Base-by-base conservation (phyloP, 805 yeast genomes). In the Candida maris region DNA sequence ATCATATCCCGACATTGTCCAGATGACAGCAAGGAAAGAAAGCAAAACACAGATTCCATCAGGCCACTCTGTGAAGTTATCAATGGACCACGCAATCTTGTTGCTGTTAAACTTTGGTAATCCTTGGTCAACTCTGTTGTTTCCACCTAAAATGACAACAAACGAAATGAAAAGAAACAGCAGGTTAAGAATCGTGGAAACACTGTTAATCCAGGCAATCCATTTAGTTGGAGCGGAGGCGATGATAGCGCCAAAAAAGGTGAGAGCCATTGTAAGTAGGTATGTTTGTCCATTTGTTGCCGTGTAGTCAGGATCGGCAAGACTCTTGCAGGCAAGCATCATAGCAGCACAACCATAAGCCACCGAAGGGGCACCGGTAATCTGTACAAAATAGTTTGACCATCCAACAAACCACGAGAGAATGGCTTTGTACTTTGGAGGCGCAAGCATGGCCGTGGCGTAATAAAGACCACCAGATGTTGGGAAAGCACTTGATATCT, bases 1-100 rank as follows among this genome's bases (percentile, higher is more conserved):
- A 52, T 81, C 86, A 52, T 77, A 81, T 12, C 85, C 86, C 36
- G 81, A 71, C 85, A 80, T 79, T 30, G 81, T 74, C 81, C 81
- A 76, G 41, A 75, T 73, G 31, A 71, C 78, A 19, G 81, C 76
- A 46, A 75, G 52, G 57, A 76, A 76, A 5, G 75, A 65, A 67
- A 75, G 65, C 39, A 78, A 55, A 52, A 75, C 64, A 19, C 79
- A 70, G 34, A 77, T 65, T 37, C 85, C 85, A 30, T 65, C 62
- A 12, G 82, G 80, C 66, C 72, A 78, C 28, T 75, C 81, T 12
- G 83, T 75, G 45, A 64, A 72, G 56, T 77, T 77, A 31, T 64
- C 52, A 36, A 75, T 65, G 3, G 64, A 60, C 82, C 82, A 78
- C 3, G 80, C 81, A 6, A 41, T 42, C 5, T 59, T 34, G 50